phyloP scores from a whole-genome alignment of 148 eudicot species.

The Rhododendron kiyosumense region DNA sequence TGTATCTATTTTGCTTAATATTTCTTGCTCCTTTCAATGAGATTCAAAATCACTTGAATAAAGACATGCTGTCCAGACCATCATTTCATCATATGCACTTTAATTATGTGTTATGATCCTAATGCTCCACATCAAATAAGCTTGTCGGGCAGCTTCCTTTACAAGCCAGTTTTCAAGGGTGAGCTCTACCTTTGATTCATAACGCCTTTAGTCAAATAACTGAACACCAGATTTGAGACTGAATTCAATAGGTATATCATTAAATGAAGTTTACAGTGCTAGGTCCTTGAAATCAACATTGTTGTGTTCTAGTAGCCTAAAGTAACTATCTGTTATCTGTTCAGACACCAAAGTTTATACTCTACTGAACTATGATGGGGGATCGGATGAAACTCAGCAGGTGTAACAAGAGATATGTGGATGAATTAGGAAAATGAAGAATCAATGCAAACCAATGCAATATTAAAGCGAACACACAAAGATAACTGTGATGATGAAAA shows the following conservation, averaged over 20 bases:
- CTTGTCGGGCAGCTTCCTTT: background rate
- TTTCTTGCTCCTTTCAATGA: background rate
- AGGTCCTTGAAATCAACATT: background rate
- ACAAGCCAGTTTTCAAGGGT: background rate
- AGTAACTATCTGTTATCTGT: background rate
- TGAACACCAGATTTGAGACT: background rate
- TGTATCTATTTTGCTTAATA: background rate
- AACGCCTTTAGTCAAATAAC: background rate
- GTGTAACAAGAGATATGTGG: background rate
- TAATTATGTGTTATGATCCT: background rate
- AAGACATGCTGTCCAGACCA: background rate
- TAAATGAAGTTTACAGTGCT: background rate
- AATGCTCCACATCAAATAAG: background rate
- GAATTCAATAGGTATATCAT: background rate
- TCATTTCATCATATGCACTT: background rate
- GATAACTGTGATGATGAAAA: background rate
- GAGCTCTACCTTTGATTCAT: background rate
- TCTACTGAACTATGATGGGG: background rate
- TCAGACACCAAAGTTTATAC: background rate
- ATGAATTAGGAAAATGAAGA: background rate
- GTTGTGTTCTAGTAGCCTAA: background rate
- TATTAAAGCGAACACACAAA: background rate
- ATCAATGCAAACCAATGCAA: background rate
- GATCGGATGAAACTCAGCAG: background rate
- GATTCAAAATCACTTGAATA: background rate